These are phyloP conservation scores for Neoscytalidium dimidiatum DNA, from an alignment of 2,329 filamentous ascomycete species.

Conservation along the genomic window DNA sequence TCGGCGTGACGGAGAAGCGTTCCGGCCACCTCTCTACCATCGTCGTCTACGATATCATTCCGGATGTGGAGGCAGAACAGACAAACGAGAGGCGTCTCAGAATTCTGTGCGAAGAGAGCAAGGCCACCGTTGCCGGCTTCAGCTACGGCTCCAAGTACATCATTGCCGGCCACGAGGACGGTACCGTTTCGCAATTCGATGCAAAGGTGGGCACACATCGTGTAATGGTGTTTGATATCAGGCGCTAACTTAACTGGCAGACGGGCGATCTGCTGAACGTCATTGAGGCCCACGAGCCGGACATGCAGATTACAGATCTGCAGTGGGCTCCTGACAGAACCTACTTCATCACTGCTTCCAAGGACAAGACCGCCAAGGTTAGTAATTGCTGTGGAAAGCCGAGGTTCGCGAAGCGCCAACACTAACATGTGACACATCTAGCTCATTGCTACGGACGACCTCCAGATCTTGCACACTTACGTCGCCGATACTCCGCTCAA, in stretches of 20 bases:
- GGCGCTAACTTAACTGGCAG: slow-evolving; percentile 38
- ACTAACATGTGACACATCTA: slow-evolving; percentile 31
- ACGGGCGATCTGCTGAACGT: slow-evolving; percentile 81
- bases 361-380: slow-evolving; percentile 96
- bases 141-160: slow-evolving; percentile 94
- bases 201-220: slow-evolving; percentile 64
- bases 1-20: slow-evolving; percentile 97
- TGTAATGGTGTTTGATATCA: background rate
- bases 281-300: slow-evolving; percentile 82
- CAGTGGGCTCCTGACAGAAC: slow-evolving; percentile 94
- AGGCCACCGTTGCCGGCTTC: slow-evolving; percentile 96
- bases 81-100: slow-evolving; percentile 77
- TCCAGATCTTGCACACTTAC: slow-evolving; percentile 93
- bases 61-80: slow-evolving; percentile 81
- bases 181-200: slow-evolving; percentile 87
- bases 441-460: slow-evolving; percentile 82
- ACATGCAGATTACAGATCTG: slow-evolving; percentile 83
- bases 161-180: slow-evolving; percentile 96
- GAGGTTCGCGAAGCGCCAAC: slow-evolving; percentile 3
- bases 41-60: slow-evolving; percentile 85
- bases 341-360: slow-evolving; percentile 97
- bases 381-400: slow-evolving; percentile 19
- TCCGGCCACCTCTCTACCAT: slow-evolving; percentile 96
- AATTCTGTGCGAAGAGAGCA: slow-evolving; percentile 89
- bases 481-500: slow-evolving; percentile 91